Conservation (phyloP, 2,329 filamentous ascomycete genomes). For the Fusarium anguioides region DNA sequence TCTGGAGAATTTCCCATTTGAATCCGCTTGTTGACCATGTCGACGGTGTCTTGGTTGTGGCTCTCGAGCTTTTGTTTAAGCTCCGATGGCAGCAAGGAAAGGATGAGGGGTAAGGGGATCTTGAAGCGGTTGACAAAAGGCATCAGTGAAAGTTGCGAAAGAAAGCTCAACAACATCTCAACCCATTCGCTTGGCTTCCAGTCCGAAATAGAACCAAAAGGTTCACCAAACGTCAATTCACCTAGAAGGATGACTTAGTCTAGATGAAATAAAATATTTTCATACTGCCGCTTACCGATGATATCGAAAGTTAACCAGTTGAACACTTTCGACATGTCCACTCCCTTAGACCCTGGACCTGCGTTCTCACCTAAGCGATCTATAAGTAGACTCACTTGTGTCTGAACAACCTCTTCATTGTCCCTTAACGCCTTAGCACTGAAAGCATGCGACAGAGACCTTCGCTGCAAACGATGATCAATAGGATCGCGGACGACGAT, state of each 20-base stretch:
- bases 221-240: slow-evolving; percentile 26
- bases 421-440: slow-evolving; percentile 17
- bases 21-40: slow-evolving; percentile 10
- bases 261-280: rapidly evolving
- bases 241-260: neutral
- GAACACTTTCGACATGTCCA: slow-evolving; percentile 11
- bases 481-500: slow-evolving; percentile 5
- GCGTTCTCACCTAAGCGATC: neutral
- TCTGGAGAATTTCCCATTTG: neutral
- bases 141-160: neutral
- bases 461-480: slow-evolving; percentile 18
- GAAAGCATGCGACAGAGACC: slow-evolving; percentile 23
- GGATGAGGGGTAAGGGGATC: neutral
- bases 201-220: slow-evolving; percentile 13
- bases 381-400: neutral
- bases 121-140: slow-evolving; percentile 6
- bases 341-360: neutral
- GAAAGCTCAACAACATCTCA: neutral
- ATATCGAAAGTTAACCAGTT: slow-evolving; percentile 32
- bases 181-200: slow-evolving; percentile 21
- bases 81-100: neutral
- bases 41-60: slow-evolving; percentile 1
- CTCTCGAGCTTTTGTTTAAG: neutral
- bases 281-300: slow-evolving; percentile 1
- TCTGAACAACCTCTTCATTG: slow-evolving; percentile 7